Percentiles rank a stretch among this genome's conserved stretches.
Conservation (phyloP, 306 rosid genomes). For the Abrus pulchellus region DNA sequence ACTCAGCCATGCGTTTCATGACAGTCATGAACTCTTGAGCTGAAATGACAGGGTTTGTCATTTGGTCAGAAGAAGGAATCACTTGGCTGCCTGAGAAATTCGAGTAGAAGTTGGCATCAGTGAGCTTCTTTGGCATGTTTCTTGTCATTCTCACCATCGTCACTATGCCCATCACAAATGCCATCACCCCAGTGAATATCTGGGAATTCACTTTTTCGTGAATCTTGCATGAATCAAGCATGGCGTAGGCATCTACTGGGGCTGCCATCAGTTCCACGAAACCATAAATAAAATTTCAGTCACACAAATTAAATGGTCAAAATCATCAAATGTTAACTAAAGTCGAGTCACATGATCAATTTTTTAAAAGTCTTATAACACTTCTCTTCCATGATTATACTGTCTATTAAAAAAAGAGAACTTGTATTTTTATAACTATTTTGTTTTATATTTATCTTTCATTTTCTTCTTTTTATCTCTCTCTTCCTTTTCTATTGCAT, state of each 20-base stretch:
- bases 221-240: slow-evolving; percentile 54
- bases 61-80: slow-evolving; percentile 40
- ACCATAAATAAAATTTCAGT: too few relatives aligned
- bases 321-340: too few relatives aligned
- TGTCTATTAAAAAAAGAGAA: too few relatives aligned
- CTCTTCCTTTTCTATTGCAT: too few relatives aligned
- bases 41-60: slow-evolving; percentile 57
- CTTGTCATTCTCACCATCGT: slow-evolving; percentile 78
- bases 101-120: slow-evolving; percentile 80
- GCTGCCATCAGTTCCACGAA: slow-evolving; percentile 39
- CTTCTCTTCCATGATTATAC: too few relatives aligned
- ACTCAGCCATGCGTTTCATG: slow-evolving; percentile 86
- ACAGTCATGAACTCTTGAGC: slow-evolving; percentile 67
- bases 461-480: too few relatives aligned
- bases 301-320: too few relatives aligned
- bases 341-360: too few relatives aligned
- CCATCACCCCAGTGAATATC: slow-evolving; percentile 70
- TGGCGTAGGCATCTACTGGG: slow-evolving; percentile 48
- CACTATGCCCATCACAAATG: slow-evolving; percentile 79
- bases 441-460: too few relatives aligned
- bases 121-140: slow-evolving; percentile 83
- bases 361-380: too few relatives aligned
- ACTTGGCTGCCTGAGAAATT: slow-evolving; percentile 45
- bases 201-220: slow-evolving; percentile 66
- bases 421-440: too few relatives aligned